These are phyloP conservation scores for Omphalotus guepiniiformis DNA, from an alignment of 768 basidiomycete genomes.

Conservation along the genomic window DNA sequence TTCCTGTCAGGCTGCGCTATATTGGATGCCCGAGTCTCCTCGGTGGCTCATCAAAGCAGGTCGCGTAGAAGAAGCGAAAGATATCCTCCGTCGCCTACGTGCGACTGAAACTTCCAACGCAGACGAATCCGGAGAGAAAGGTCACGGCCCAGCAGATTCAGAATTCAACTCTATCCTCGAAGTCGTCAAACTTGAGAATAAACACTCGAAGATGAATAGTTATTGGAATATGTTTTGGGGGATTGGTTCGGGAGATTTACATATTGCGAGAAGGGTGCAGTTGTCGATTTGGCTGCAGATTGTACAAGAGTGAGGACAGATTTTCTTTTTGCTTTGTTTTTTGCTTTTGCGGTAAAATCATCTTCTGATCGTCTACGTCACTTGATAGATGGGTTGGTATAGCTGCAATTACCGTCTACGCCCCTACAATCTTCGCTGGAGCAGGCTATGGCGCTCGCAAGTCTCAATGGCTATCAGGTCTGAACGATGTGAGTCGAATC, in stretches of 20 bases:
- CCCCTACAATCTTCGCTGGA: conserved; percentile 39
- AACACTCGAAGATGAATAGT: conserved; percentile 33
- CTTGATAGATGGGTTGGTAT: conserved; percentile 37
- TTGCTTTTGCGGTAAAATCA: conserved; percentile 3
- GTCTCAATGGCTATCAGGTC: conserved; percentile 39
- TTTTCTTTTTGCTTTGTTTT: neutral
- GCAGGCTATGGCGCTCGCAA: conserved; percentile 40
- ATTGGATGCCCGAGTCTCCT: conserved; percentile 36
- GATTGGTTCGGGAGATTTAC: conserved; percentile 35
- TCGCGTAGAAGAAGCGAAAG: conserved; percentile 31
- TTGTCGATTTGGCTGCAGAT: conserved; percentile 43
- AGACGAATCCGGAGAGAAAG: conserved; percentile 11
- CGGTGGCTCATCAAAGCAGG: conserved; percentile 38
- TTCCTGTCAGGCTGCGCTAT: conserved; percentile 21
- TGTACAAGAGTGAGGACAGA: conserved; percentile 32
- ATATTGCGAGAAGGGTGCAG: conserved; percentile 38
- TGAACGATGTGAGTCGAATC: conserved; percentile 33
- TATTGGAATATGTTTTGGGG: conserved; percentile 45
- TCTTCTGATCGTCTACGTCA: neutral
- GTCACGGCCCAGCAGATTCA: conserved; percentile 16
- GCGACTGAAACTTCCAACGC: conserved; percentile 16
- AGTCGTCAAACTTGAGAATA: conserved; percentile 34
- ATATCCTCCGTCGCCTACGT: conserved; percentile 30
- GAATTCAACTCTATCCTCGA: conserved; percentile 38
- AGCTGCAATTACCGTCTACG: conserved; percentile 42